Evolutionary conservation across 495 filamentous ascomycete genomes (phyloP).

Genomic region (Penicillium flavigenum): DNA sequence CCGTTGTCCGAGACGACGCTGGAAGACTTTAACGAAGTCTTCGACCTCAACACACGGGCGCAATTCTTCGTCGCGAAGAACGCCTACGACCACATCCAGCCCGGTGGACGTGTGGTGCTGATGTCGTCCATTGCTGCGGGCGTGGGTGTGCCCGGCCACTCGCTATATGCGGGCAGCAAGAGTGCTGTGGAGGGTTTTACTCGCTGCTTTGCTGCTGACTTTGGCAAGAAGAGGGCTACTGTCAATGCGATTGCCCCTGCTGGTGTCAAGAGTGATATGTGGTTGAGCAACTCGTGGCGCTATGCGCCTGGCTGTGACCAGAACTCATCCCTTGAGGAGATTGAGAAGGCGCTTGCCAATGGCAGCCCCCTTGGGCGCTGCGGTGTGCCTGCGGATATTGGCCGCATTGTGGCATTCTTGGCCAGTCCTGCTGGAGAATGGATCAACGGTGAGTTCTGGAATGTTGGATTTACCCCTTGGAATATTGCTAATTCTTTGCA

Average conservation of each 20-base stretch:
- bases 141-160: conserved; percentile 66
- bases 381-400: conserved; percentile 58
- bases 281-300: conserved; percentile 61
- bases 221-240: conserved; percentile 68
- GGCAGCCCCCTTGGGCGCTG: conserved; percentile 53
- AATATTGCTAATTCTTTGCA: conserved; percentile 13
- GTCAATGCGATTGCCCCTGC: conserved; percentile 76
- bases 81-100: conserved; percentile 65
- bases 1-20: conserved; percentile 65
- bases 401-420: conserved; percentile 56
- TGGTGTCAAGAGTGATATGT: conserved; percentile 81
- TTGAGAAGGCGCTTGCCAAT: conserved; percentile 43
- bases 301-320: conserved; percentile 55
- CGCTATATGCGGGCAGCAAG: conserved; percentile 75
- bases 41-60: conserved; percentile 71
- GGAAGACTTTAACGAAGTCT: conserved; percentile 73
- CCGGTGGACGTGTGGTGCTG: conserved; percentile 62
- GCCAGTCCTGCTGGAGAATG: conserved; percentile 57
- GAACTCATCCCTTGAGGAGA: conserved; percentile 38
- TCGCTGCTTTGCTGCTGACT: conserved; percentile 71
- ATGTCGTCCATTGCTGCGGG: conserved; percentile 57
- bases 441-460: conserved; percentile 54
- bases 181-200: conserved; percentile 77
- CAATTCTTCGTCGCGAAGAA: conserved; percentile 85
- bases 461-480: conserved; percentile 13